Percentiles rank a stretch among this genome's conserved stretches.
Evolutionary conservation across 1,139 yeast species (phyloP).

Genomic region (Pichia sp.): DNA sequence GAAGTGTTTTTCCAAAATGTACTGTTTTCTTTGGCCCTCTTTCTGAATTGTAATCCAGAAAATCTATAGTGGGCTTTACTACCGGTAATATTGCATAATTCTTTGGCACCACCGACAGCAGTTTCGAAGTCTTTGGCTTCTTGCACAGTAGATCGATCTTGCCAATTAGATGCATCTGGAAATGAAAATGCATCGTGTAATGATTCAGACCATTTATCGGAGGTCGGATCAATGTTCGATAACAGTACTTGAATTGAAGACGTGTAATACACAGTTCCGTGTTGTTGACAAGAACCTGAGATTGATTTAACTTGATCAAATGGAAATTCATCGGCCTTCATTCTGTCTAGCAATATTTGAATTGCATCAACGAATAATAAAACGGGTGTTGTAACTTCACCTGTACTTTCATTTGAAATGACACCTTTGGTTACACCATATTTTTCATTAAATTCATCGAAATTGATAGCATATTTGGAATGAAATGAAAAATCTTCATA

Average conservation of each 20-base stretch:
- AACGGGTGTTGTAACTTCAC: constrained; percentile 75
- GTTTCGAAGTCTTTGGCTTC: constrained; percentile 66
- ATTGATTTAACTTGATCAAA: constrained; percentile 63
- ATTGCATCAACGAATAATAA: constrained; percentile 87
- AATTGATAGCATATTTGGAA: constrained; percentile 61
- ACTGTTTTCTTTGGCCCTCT: constrained; percentile 53
- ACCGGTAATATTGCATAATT: constrained; percentile 71
- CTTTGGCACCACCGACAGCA: constrained; percentile 60
- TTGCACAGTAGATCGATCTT: constrained; percentile 80
- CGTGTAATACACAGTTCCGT: constrained; percentile 87
- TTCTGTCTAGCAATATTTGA: constrained; percentile 57
- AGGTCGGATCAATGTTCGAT: constrained; percentile 37
- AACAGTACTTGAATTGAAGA: constrained; percentile 44
- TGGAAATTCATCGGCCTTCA: constrained; percentile 54
- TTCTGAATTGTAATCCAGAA: constrained; percentile 87
- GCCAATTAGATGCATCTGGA: constrained; percentile 86
- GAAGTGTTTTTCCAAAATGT: constrained; percentile 49
- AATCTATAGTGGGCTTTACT: constrained; percentile 88
- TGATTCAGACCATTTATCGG: constrained; percentile 36
- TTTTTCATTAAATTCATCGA: constrained; percentile 53
- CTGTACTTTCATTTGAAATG: constrained; percentile 45
- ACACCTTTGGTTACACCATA: constrained; percentile 77
- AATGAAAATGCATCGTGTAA: constrained; percentile 53
- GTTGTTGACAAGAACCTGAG: constrained; percentile 91
- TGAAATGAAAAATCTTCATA: constrained; percentile 48